These are phyloP conservation scores for Rhizophagus clarus DNA, from an alignment of 192 early-diverging fungal species.

Conservation along the genomic window DNA sequence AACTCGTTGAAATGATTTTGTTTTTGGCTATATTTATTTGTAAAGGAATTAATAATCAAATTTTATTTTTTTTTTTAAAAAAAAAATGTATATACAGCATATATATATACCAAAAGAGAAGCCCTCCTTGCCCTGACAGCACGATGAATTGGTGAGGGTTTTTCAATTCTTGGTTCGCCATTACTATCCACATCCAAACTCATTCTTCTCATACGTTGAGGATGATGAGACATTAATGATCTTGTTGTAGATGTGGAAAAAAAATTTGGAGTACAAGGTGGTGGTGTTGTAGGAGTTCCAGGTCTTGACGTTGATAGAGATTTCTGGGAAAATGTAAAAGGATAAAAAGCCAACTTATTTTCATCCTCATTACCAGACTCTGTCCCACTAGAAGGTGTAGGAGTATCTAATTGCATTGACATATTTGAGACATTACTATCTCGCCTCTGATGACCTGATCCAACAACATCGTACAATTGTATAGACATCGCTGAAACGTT, in stretches of 20 bases:
- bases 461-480: constrained; percentile 24
- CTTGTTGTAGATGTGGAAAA: constrained; percentile 7
- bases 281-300: constrained; percentile 27
- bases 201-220: constrained; percentile 27
- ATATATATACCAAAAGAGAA: constrained; percentile 16
- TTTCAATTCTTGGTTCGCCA: constrained; percentile 12
- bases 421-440: constrained; percentile 33
- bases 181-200: constrained; percentile 30
- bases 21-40: constrained; percentile 24
- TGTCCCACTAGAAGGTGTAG: constrained; percentile 16
- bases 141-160: constrained; percentile 24
- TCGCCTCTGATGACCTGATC: constrained; percentile 25
- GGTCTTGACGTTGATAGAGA: constrained; percentile 24
- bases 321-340: constrained; percentile 24
- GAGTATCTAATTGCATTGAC: constrained; percentile 34
- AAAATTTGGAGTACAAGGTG: constrained; percentile 18
- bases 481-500: constrained; percentile 34
- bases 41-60: background rate
- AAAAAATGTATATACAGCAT: background rate
- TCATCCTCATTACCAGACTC: constrained; percentile 28
- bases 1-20: constrained; percentile 29
- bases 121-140: constrained; percentile 29
- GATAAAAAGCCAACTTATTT: constrained; percentile 17
- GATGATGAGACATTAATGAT: constrained; percentile 12
- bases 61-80: background rate